Percentiles rank a stretch among this genome's conserved stretches.
phyloP scores from a whole-genome alignment of 805 yeast species.

The Jamesozyma rosinii region DNA sequence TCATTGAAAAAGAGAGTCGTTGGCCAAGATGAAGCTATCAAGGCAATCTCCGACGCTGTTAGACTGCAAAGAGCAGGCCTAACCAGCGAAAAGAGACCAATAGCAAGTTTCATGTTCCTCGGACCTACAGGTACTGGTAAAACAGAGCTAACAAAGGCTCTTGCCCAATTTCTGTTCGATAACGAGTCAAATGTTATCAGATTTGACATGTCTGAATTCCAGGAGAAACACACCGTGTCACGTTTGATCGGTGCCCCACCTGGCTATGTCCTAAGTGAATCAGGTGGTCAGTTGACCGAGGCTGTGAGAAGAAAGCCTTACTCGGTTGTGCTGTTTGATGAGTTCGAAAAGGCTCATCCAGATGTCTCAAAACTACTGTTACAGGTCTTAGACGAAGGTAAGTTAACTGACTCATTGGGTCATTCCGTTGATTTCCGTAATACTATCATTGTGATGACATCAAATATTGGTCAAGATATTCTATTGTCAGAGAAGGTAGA shows the following conservation, averaged over 20 bases:
- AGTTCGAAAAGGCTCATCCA: constrained; percentile 93
- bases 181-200: constrained; percentile 79
- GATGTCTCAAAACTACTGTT: constrained; percentile 84
- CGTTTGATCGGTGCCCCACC: constrained; percentile 97
- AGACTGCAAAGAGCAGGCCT: constrained; percentile 94
- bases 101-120: constrained; percentile 90
- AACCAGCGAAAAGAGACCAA: constrained; percentile 88
- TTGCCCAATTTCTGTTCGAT: constrained; percentile 86
- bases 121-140: constrained; percentile 99
- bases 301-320: constrained; percentile 94
- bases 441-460: constrained; percentile 92
- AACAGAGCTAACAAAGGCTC: constrained; percentile 86
- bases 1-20: constrained; percentile 69
- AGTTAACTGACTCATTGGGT: constrained; percentile 90
- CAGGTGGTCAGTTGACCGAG: constrained; percentile 91
- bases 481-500: constrained; percentile 49
- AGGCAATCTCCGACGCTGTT: constrained; percentile 85
- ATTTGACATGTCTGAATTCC: constrained; percentile 97
- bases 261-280: constrained; percentile 91
- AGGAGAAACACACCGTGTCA: constrained; percentile 85
- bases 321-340: constrained; percentile 86
- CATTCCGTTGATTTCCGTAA: constrained; percentile 89
- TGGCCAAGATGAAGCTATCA: constrained; percentile 93
- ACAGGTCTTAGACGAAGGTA: constrained; percentile 93
- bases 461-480: constrained; percentile 90